A percentile compares a stretch with the other conserved stretches of the same genome.
Evolutionary conservation across 768 basidiomycete genomes (phyloP).

Genomic region (Podaxis sp.): DNA sequence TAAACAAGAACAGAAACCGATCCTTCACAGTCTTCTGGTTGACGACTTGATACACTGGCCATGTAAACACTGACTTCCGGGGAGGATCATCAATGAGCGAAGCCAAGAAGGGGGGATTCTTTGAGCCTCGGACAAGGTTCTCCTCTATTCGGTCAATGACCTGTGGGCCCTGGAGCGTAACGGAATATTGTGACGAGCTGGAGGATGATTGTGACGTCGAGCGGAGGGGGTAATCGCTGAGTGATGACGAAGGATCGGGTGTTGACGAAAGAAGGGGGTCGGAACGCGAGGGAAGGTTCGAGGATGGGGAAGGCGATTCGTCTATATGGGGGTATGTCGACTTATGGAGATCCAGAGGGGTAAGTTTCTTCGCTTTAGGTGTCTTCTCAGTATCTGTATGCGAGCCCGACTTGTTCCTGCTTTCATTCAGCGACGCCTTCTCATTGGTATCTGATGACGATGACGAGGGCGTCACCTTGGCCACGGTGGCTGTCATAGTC

Average conservation of each 20-base stretch:
- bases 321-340: constrained; percentile 21
- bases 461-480: constrained; percentile 13
- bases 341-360: constrained; percentile 26
- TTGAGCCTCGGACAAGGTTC: constrained; percentile 60
- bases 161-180: constrained; percentile 46
- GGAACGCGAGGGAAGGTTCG: constrained; percentile 44
- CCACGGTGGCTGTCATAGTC: constrained; percentile 2
- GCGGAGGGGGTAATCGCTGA: constrained; percentile 67
- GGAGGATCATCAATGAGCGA: constrained; percentile 81
- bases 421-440: constrained; percentile 15
- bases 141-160: constrained; percentile 74
- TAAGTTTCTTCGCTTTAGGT: constrained; percentile 40
- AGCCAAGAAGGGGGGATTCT: constrained; percentile 57
- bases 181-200: constrained; percentile 65
- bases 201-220: constrained; percentile 76
- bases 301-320: constrained; percentile 39
- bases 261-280: constrained; percentile 66
- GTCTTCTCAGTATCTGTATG: constrained; percentile 39
- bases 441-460: constrained; percentile 14
- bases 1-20: constrained; percentile 96
- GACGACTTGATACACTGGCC: constrained; percentile 90
- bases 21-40: constrained; percentile 94
- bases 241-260: constrained; percentile 75
- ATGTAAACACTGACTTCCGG: constrained; percentile 79
- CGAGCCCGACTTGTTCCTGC: constrained; percentile 18